phyloP scores from a whole-genome alignment of 208 protist species.

The Giardia duodenalis region DNA sequence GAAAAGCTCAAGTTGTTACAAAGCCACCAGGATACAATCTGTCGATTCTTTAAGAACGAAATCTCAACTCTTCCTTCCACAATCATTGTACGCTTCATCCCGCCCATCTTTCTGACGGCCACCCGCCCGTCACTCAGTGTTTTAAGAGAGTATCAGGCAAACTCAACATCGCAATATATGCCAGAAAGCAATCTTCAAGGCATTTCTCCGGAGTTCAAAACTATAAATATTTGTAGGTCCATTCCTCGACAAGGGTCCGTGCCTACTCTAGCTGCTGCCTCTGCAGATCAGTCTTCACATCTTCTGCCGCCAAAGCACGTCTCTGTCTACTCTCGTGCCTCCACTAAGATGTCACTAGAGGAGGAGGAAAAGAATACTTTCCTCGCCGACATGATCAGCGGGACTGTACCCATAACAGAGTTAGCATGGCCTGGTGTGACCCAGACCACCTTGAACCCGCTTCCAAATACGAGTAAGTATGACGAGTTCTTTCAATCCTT shows the following conservation, averaged over 20 bases:
- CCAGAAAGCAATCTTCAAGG: not conserved
- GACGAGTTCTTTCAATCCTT: too few relatives aligned
- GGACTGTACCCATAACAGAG: too few relatives aligned
- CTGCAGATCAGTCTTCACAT: not conserved
- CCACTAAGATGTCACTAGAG: too few relatives aligned
- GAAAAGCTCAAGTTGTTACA: not conserved
- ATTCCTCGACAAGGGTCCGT: not conserved
- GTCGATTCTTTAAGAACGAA: not conserved
- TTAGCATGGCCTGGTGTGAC: too few relatives aligned
- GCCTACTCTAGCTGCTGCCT: not conserved
- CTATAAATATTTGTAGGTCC: not conserved
- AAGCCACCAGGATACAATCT: not conserved
- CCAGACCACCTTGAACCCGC: too few relatives aligned
- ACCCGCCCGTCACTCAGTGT: too few relatives aligned
- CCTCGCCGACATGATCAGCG: too few relatives aligned
- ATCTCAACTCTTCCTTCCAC: not conserved
- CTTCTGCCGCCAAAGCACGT: not conserved
- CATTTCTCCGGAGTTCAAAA: not conserved
- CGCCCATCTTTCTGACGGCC: not conserved
- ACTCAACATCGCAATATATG: not conserved
- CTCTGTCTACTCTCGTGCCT: too few relatives aligned
- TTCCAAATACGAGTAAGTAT: too few relatives aligned
- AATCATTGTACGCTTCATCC: not conserved
- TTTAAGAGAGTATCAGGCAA: not conserved
- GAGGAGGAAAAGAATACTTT: too few relatives aligned